Conservation (phyloP, 495 filamentous ascomycete genomes). For the Penicillium canescens region DNA sequence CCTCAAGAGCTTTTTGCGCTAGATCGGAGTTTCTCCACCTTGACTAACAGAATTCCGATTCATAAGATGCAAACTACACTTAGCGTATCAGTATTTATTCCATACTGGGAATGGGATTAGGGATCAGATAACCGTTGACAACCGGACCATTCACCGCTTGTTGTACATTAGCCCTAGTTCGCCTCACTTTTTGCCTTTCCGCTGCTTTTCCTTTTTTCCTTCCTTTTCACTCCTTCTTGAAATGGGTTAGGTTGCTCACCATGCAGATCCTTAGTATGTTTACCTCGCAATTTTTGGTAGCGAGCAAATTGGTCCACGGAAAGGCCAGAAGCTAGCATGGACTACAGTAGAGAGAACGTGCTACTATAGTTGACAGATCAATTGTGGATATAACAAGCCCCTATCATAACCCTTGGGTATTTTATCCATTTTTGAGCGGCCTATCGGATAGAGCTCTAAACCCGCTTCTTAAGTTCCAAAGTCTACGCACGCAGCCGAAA, state of each 20-base stretch:
- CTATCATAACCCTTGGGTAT: background rate
- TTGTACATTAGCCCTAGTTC: conserved; percentile 2
- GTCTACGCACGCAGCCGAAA: conserved; percentile 21
- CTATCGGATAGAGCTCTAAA: conserved; percentile 23
- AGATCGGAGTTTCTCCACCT: conserved; percentile 29
- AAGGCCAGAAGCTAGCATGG: background rate
- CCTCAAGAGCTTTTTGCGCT: conserved; percentile 6
- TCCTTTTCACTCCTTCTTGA: background rate
- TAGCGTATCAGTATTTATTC: background rate
- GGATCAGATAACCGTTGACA: conserved; percentile 27
- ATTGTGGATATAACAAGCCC: background rate
- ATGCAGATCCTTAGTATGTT: conserved; percentile 12
- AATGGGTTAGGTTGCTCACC: background rate
- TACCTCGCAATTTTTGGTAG: conserved; percentile 23
- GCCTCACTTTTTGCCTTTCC: conserved; percentile 8
- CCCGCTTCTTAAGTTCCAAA: conserved; percentile 5
- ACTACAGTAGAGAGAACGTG: conserved; percentile 4
- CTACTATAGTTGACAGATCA: conserved; percentile 13
- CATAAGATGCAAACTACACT: conserved; percentile 1
- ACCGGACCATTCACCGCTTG: conserved; percentile 27
- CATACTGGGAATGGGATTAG: background rate
- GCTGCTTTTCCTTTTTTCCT: background rate
- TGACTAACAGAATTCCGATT: conserved; percentile 5
- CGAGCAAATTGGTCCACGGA: conserved; percentile 9
- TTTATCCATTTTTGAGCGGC: background rate